A percentile compares a stretch with the other conserved stretches of the same genome.
phyloP scores from a whole-genome alignment of 768 basidiomycete species.

The Leccinum longicurvipes region DNA sequence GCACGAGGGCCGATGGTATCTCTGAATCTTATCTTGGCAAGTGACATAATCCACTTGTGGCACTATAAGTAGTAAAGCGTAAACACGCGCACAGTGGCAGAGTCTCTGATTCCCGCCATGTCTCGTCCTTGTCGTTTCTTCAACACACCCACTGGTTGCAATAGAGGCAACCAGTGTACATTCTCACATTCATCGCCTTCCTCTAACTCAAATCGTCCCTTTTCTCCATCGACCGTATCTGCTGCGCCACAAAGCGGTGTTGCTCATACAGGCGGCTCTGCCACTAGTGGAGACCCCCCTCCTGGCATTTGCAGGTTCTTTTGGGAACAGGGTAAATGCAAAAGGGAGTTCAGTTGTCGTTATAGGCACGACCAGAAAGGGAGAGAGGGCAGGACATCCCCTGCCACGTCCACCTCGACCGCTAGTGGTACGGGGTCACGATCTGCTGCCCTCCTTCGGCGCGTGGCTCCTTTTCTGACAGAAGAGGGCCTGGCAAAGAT shows the following conservation, averaged over 20 bases:
- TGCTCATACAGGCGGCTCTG: slow-evolving; percentile 1
- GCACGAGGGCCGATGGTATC: too few species aligned
- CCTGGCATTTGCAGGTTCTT: slow-evolving; percentile 45
- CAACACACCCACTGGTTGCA: slow-evolving; percentile 45
- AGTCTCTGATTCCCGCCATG: slow-evolving; percentile 12
- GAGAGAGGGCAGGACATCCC: slow-evolving; percentile 1
- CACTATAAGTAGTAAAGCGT: neutral
- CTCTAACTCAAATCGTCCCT: neutral
- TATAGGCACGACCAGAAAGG: slow-evolving; percentile 35
- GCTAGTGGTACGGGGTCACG: slow-evolving; percentile 1
- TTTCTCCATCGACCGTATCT: slow-evolving; percentile 5
- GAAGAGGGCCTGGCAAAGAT: slow-evolving; percentile 44
- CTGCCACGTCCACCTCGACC: slow-evolving; percentile 5
- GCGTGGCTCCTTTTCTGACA: slow-evolving; percentile 44
- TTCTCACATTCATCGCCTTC: slow-evolving; percentile 30
- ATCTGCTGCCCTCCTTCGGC: slow-evolving; percentile 17
- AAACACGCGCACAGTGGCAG: too few species aligned
- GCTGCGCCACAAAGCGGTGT: neutral
- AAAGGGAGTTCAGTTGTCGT: slow-evolving; percentile 43
- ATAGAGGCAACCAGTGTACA: slow-evolving; percentile 38
- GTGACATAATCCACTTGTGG: neutral
- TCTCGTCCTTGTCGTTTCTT: slow-evolving; percentile 40
- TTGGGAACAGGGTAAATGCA: slow-evolving; percentile 48
- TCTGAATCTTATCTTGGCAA: neutral
- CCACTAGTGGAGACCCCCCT: slow-evolving; percentile 9